Percentiles rank a stretch among this genome's conserved stretches.
Conservation (phyloP, 208 protist species). For the Acanthamoeba castellanii region DNA sequence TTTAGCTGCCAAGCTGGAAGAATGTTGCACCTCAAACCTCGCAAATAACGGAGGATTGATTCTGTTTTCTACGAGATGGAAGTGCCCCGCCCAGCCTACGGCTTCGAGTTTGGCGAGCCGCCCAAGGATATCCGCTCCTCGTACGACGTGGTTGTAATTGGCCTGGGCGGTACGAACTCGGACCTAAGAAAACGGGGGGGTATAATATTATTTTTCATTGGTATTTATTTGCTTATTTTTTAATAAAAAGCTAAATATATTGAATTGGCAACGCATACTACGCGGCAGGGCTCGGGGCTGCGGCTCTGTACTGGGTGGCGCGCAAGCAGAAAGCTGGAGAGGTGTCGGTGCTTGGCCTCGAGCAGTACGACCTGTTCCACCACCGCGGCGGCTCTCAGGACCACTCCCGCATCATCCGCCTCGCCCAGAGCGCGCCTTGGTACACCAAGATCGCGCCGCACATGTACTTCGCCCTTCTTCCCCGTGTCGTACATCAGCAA, state of each 20-base stretch:
- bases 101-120: not conserved
- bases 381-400: conserved; percentile 67
- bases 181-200: not conserved
- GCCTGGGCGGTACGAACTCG: conserved; percentile 28
- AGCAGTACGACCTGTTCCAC: conserved; percentile 70
- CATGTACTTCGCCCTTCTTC: conserved; percentile 40
- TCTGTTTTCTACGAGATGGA: not conserved
- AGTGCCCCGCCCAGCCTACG: not conserved
- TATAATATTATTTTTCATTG: not conserved
- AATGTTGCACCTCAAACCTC: no score
- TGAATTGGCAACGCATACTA: no score
- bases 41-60: no score
- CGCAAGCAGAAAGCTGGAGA: not conserved
- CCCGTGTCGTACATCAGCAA: not conserved
- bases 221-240: not conserved
- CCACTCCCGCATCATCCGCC: conserved; percentile 75
- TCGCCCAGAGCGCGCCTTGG: not conserved
- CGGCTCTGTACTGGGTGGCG: conserved; percentile 64
- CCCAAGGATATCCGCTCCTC: not conserved
- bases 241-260: not conserved
- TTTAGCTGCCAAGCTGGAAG: no score
- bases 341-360: conserved; percentile 42
- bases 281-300: conserved; percentile 26
- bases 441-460: conserved; percentile 69
- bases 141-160: conserved; percentile 54